These are phyloP conservation scores for Camellia sinensis DNA, from an alignment of 148 eudicot genomes.

Conservation along the genomic window DNA sequence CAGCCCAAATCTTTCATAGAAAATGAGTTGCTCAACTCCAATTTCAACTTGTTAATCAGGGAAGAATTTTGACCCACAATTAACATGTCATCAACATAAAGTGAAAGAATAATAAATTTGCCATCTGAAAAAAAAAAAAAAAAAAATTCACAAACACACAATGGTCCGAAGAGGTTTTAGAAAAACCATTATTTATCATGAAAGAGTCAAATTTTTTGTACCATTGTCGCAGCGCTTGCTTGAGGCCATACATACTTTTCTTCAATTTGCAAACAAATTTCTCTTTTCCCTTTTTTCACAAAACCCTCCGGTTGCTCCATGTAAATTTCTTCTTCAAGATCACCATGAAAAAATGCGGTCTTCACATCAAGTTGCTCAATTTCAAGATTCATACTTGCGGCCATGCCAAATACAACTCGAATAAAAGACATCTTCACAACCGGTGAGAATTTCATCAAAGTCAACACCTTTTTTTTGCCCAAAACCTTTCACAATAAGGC, in stretches of 20 bases:
- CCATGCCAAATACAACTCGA: not conserved
- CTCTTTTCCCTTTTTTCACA: constrained; percentile 8
- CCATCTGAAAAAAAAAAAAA: too few species aligned
- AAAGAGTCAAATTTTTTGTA: constrained; percentile 18
- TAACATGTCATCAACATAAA: constrained; percentile 24
- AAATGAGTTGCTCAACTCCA: constrained; percentile 1
- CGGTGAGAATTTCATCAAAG: not conserved
- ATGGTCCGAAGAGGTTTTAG: not conserved
- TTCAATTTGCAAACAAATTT: not conserved
- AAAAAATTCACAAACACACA: constrained; percentile 11
- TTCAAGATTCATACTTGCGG: not conserved
- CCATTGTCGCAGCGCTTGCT: constrained; percentile 17
- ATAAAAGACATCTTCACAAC: constrained; percentile 10
- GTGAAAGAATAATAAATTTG: constrained; percentile 1
- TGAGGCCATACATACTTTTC: constrained; percentile 17
- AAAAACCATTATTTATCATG: constrained; percentile 6
- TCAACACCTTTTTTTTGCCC: not conserved
- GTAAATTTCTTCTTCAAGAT: not conserved
- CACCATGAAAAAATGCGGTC: constrained; percentile 10
- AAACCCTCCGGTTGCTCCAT: constrained; percentile 21
- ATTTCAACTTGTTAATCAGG: not conserved
- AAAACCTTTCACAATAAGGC: not conserved
- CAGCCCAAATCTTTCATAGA: not conserved
- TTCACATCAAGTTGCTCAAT: constrained; percentile 10
- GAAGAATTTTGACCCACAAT: not conserved